Base-by-base conservation (phyloP, 192 early-diverging fungal species). In the Jimgerdemannia flammicorona region DNA sequence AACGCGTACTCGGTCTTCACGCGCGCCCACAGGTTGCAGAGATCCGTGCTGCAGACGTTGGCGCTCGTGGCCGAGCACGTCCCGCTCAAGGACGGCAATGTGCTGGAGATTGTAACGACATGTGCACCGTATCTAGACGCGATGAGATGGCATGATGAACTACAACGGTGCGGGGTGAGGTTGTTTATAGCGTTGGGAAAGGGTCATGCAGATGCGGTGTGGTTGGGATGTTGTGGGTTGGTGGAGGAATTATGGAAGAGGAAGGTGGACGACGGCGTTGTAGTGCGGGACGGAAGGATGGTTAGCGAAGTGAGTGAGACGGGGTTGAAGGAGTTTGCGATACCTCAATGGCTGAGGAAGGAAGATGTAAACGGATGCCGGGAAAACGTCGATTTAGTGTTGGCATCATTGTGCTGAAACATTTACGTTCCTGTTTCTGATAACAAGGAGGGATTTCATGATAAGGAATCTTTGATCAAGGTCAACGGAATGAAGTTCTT, bases 1-100 rank as follows among this genome's bases (percentile, higher is more conserved):
- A 44, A 14, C 17, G 70, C 43, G 43, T 81, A 81, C 49, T 81
- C 80, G 3, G 63, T 70, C 41, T 81, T 75, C 44, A 78, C 80
- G 2, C 44, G 75, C 3, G 66, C 69, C 3, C 81, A 83, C 69
- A 72, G 67, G 64, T n/a, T 76, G 17, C 75, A 75, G 4, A 40
- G 49, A 40, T 74, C 71, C 66, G 63, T 83, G 44, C 64, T 83
- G 17, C 39, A 66, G 9, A 79, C 78, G 20, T 70, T 79, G 17
- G 44, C 66, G n/a, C 74, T 74, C 10, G 67, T 77, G n/a, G 73
- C 44, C 3, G 3, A 40, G 3, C 66, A 74, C 72, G 75, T 83
- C 3, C 75, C 74, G 17, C 8, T 79, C n/a, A 49, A 67, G 40
- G 69, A 75, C 19, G 11, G 43, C 8, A 44, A 54, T 0, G 70